Evolutionary conservation across 345 rosid genomes (phyloP).

Genomic region (Ceriops decandra): DNA sequence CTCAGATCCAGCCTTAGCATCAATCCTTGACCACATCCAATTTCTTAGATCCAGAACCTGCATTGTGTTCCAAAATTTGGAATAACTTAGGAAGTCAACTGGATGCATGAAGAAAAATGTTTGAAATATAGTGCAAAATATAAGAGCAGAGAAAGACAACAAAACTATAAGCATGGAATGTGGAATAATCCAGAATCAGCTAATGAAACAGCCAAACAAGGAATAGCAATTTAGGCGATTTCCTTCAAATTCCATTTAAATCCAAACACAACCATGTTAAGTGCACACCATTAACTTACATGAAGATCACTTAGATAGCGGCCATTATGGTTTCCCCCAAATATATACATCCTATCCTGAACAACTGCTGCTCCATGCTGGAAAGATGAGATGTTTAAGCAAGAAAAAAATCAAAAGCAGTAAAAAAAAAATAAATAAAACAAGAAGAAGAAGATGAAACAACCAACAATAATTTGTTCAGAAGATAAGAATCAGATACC

Average conservation of each 20-base stretch:
- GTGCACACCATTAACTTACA: slow-evolving; percentile 43
- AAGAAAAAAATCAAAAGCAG: slow-evolving; percentile 10
- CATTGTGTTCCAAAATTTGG: slow-evolving; percentile 30
- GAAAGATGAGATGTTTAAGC: slow-evolving; percentile 22
- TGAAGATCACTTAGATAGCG: slow-evolving; percentile 93
- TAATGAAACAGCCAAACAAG: neutral
- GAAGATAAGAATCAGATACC: slow-evolving; percentile 40
- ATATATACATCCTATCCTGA: slow-evolving; percentile 90
- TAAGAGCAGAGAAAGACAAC: neutral
- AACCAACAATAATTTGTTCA: slow-evolving; percentile 8
- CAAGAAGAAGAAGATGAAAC: slow-evolving; percentile 20
- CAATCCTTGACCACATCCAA: slow-evolving; percentile 95
- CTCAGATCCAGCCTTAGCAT: slow-evolving; percentile 55
- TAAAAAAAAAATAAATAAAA: slow-evolving; percentile 3
- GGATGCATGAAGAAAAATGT: neutral
- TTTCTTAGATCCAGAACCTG: slow-evolving; percentile 93
- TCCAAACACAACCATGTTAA: slow-evolving; percentile 1
- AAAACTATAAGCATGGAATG: neutral
- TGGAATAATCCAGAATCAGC: neutral
- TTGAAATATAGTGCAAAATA: neutral
- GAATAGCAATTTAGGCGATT: neutral
- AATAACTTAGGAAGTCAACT: slow-evolving; percentile 6
- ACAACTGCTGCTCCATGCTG: slow-evolving; percentile 95
- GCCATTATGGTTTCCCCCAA: slow-evolving; percentile 98
- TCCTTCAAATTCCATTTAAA: neutral